These are phyloP conservation scores for Astrocystis sublimbata DNA, from an alignment of 495 filamentous ascomycete genomes.

Conservation along the genomic window DNA sequence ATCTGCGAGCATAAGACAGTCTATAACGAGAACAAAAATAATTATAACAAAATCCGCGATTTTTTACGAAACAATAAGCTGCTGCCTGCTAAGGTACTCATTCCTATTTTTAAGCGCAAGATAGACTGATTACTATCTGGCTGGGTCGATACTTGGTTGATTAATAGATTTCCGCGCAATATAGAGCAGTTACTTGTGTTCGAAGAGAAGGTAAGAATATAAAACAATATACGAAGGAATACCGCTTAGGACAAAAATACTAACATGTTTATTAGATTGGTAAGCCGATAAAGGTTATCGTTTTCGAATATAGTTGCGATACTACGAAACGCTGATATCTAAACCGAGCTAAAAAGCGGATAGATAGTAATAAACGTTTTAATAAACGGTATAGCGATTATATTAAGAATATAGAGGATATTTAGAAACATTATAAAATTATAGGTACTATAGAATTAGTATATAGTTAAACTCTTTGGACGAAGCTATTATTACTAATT, in stretches of 20 bases:
- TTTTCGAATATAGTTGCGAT: conserved; percentile 20
- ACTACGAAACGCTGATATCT: conserved; percentile 19
- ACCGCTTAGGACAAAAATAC: background rate
- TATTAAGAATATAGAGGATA: conserved; percentile 20
- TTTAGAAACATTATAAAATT: conserved; percentile 16
- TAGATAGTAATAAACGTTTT: conserved; percentile 20
- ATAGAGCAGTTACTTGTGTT: conserved; percentile 33
- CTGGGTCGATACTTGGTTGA: conserved; percentile 19
- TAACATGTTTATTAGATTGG: conserved; percentile 17
- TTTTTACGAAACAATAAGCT: conserved; percentile 27
- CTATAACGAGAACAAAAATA: background rate
- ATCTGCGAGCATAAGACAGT: background rate
- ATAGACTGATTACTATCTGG: conserved; percentile 18
- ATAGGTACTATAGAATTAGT: too few species aligned
- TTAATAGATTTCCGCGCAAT: conserved; percentile 44
- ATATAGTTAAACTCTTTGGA: too few species aligned
- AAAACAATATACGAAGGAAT: background rate
- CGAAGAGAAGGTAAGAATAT: conserved; percentile 29
- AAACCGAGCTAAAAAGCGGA: conserved; percentile 9
- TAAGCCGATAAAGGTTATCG: conserved; percentile 21
- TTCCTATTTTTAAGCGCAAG: conserved; percentile 25
- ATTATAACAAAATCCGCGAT: conserved; percentile 16
- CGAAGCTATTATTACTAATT: too few species aligned
- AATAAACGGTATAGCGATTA: conserved; percentile 25
- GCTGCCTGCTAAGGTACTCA: conserved; percentile 26